Evolutionary conservation across 805 yeast genomes (phyloP).

Genomic region (Saccharomycopsis synnaedendra): DNA sequence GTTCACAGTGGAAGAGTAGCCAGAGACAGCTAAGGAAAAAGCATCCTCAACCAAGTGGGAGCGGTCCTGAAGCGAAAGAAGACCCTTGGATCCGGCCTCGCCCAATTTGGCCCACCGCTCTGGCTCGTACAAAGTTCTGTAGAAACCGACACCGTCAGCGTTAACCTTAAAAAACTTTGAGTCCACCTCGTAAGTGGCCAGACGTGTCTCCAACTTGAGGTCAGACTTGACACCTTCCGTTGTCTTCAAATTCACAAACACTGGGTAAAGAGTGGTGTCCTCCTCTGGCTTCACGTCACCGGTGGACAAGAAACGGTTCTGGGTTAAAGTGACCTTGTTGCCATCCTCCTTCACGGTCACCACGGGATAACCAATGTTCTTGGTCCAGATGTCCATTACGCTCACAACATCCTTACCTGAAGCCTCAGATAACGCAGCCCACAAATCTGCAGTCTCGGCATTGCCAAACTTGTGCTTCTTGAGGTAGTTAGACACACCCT

Average conservation of each 20-base stretch:
- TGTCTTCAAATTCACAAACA: conserved; percentile 56
- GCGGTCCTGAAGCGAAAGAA: conserved; percentile 64
- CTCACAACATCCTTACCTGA: conserved; percentile 61
- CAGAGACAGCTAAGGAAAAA: conserved; percentile 58
- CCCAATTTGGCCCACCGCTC: conserved; percentile 64
- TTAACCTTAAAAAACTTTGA: conserved; percentile 54
- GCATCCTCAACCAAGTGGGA: conserved; percentile 78
- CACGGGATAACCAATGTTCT: conserved; percentile 69
- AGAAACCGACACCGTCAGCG: conserved; percentile 64
- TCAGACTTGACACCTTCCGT: conserved; percentile 49
- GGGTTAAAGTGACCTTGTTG: conserved; percentile 44
- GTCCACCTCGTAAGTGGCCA: conserved; percentile 31
- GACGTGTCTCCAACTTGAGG: conserved; percentile 41
- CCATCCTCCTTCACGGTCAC: conserved; percentile 51
- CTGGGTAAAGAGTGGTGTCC: conserved; percentile 56
- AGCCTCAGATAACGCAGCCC: conserved; percentile 61
- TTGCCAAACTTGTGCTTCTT: conserved; percentile 69
- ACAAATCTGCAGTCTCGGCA: conserved; percentile 64
- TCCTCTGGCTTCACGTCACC: conserved; percentile 72
- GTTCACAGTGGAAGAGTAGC: conserved; percentile 50
- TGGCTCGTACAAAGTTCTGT: conserved; percentile 58
- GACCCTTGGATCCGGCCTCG: conserved; percentile 40
- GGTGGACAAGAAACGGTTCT: conserved; percentile 64
- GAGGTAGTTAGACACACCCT: conserved; percentile 71
- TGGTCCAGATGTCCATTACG: conserved; percentile 76